Conservation (phyloP, 768 basidiomycete genomes). For the Daedaleopsis sinensis region DNA sequence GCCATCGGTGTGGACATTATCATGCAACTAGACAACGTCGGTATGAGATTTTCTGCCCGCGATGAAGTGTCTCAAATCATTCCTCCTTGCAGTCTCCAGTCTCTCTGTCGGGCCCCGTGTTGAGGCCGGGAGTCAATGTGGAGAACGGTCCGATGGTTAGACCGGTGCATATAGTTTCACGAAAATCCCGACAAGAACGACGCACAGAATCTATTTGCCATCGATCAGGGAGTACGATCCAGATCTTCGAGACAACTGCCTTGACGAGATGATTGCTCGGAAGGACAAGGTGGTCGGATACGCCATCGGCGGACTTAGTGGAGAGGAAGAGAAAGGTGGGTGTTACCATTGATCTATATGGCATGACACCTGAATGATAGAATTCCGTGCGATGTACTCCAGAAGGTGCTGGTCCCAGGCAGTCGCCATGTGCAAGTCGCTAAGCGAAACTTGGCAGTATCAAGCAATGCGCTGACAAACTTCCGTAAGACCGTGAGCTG, state of each 20-base stretch:
- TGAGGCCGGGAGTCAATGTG: conserved; percentile 87
- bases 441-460: conserved; percentile 51
- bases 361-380: neutral
- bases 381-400: conserved; percentile 61
- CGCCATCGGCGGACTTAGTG: conserved; percentile 89
- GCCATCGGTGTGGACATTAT: conserved; percentile 92
- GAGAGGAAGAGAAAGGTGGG: conserved; percentile 89
- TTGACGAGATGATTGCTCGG: conserved; percentile 81
- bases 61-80: neutral
- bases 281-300: conserved; percentile 82
- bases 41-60: conserved; percentile 43
- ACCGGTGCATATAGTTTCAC: conserved; percentile 82
- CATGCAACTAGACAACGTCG: conserved; percentile 93
- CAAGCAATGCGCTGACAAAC: conserved; percentile 75
- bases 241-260: conserved; percentile 69
- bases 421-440: conserved; percentile 14
- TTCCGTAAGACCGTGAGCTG: conserved; percentile 75
- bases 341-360: neutral
- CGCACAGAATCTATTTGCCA: conserved; percentile 87
- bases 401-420: conserved; percentile 65
- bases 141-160: conserved; percentile 87
- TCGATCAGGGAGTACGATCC: conserved; percentile 87
- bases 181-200: conserved; percentile 63
- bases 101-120: conserved; percentile 81
- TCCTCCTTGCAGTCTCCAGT: conserved; percentile 61